A percentile compares a stretch with the other conserved stretches of the same genome.
Evolutionary conservation across 176 grass and related monocot genomes (phyloP).

Genomic region (Oryza rufipogon): DNA sequence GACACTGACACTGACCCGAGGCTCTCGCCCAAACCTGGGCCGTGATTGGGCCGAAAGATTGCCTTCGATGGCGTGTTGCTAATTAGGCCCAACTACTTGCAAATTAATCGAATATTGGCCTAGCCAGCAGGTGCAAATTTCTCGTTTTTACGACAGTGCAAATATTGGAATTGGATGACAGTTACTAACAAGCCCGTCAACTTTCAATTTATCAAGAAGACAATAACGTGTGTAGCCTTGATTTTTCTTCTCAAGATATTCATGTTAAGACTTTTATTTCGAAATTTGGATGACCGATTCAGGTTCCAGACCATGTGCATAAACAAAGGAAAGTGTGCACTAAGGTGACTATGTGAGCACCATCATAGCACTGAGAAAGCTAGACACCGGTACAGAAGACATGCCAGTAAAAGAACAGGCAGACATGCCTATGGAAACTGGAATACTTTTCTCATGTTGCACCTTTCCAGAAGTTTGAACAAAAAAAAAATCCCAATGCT

Average conservation of each 20-base stretch:
- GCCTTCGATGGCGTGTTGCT: background rate
- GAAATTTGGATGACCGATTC: background rate
- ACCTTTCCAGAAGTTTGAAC: slow-evolving; percentile 8
- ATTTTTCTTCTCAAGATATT: background rate
- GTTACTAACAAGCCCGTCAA: too few species aligned
- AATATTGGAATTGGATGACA: background rate
- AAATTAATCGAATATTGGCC: background rate
- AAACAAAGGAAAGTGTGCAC: background rate
- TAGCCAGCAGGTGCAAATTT: too few species aligned
- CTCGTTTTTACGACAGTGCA: too few species aligned
- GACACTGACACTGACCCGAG: background rate
- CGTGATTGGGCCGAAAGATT: background rate
- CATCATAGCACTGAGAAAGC: background rate
- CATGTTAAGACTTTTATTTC: background rate
- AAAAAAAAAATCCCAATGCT: slow-evolving; percentile 23
- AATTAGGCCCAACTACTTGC: background rate
- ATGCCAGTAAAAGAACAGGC: background rate
- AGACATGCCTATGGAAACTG: background rate
- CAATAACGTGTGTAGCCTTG: too few species aligned
- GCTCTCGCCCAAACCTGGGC: background rate
- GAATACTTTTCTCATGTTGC: background rate
- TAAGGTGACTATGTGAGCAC: background rate
- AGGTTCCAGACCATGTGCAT: background rate
- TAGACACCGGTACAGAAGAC: background rate
- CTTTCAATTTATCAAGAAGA: too few species aligned